These are phyloP conservation scores for Periconia digitata DNA, from an alignment of 2,329 filamentous ascomycete species.

Conservation along the genomic window DNA sequence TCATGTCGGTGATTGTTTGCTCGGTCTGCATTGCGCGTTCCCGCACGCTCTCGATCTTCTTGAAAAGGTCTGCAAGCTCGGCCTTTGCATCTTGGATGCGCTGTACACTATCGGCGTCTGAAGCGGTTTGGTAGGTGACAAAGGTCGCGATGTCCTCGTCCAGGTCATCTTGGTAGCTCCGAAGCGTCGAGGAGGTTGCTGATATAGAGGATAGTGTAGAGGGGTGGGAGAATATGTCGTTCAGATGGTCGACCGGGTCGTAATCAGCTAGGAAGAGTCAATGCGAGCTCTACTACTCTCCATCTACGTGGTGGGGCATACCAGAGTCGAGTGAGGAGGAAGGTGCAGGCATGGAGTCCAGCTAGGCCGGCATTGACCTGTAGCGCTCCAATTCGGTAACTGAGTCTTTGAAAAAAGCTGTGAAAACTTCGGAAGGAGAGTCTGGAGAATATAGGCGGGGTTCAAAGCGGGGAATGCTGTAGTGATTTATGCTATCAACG, in stretches of 20 bases:
- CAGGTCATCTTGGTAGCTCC: conserved; percentile 77
- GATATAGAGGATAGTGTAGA: conserved; percentile 78
- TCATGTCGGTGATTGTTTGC: conserved; percentile 96
- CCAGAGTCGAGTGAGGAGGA: conserved; percentile 42
- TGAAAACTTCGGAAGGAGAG: background rate
- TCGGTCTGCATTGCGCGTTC: conserved; percentile 89
- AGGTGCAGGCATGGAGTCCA: conserved; percentile 40
- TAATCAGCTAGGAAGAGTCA: conserved; percentile 68
- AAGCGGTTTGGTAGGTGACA: conserved; percentile 75
- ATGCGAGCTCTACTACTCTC: conserved; percentile 15
- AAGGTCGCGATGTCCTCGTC: conserved; percentile 74
- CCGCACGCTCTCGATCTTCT: conserved; percentile 91
- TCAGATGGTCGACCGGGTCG: conserved; percentile 89
- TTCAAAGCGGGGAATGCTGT: conserved; percentile 5
- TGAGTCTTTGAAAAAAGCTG: background rate
- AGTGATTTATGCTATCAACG: conserved; percentile 8
- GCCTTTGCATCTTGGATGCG: conserved; percentile 89
- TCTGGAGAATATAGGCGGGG: background rate
- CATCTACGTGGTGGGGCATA: conserved; percentile 20
- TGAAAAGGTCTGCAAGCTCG: conserved; percentile 86
- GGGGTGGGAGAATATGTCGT: conserved; percentile 88
- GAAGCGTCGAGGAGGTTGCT: conserved; percentile 72
- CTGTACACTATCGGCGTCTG: conserved; percentile 82
- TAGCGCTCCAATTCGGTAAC: conserved; percentile 23
- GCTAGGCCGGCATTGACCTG: conserved; percentile 40